phyloP scores from a whole-genome alignment of 2,329 filamentous ascomycete species.

The Colletotrichum higginsianum region DNA sequence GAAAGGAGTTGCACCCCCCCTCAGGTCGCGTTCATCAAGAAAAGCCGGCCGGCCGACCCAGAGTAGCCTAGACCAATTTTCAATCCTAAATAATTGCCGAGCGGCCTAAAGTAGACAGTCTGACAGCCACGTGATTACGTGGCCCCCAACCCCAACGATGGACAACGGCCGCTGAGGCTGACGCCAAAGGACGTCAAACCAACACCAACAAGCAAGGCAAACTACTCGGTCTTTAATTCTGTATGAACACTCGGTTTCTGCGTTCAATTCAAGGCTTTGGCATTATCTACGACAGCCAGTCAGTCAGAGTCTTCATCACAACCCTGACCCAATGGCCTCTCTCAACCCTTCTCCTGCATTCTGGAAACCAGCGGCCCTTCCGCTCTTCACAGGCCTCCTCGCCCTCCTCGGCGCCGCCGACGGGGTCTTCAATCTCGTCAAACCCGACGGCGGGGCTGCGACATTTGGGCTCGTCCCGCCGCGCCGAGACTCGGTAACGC shows the following conservation, averaged over 20 bases:
- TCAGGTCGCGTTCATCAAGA: too few species aligned
- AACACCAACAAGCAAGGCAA: neutral
- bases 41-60: neutral
- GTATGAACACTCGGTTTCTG: too few species aligned
- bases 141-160: neutral
- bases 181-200: too few species aligned
- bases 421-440: constrained; percentile 32
- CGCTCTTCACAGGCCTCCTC: constrained; percentile 34
- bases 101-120: neutral
- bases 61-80: neutral
- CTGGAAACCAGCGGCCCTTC: constrained; percentile 35
- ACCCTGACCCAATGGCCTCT: constrained; percentile 4
- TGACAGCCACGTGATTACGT: neutral
- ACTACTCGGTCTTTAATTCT: neutral
- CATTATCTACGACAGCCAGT: neutral
- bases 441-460: constrained; percentile 33
- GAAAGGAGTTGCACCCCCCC: too few species aligned
- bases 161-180: neutral
- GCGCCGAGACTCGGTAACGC: constrained; percentile 15
- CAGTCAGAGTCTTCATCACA: neutral
- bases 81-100: neutral
- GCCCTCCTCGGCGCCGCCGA: constrained; percentile 34
- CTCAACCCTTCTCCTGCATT: neutral
- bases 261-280: too few species aligned
- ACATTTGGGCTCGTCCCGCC: constrained; percentile 34